Conservation (phyloP, 2,329 filamentous ascomycete species). For the Diplodia intermedia region DNA sequence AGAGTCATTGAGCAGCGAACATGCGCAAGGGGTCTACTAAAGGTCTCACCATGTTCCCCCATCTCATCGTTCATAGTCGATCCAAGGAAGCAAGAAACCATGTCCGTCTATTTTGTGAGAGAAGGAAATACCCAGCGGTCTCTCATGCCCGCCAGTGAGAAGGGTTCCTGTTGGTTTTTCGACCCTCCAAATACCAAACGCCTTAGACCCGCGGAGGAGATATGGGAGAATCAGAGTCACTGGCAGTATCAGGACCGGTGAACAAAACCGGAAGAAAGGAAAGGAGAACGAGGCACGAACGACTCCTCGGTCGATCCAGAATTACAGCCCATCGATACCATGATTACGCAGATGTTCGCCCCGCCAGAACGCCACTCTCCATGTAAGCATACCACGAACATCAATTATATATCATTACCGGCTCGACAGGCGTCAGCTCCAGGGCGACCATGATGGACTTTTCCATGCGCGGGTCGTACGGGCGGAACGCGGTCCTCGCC, state of each 20-base stretch:
- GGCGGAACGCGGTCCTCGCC: slow-evolving; percentile 44
- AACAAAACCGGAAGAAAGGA: background rate
- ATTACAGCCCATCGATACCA: background rate
- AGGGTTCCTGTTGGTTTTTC: background rate
- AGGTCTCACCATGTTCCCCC: background rate
- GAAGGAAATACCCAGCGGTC: background rate
- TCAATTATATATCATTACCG: slow-evolving; percentile 16
- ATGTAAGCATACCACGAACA: background rate
- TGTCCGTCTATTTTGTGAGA: background rate
- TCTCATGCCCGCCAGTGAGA: background rate
- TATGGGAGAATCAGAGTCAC: background rate
- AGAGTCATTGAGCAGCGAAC: background rate
- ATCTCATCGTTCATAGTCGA: background rate
- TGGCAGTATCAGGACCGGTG: background rate
- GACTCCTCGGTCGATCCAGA: background rate
- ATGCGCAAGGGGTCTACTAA: background rate
- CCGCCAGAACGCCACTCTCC: slow-evolving; percentile 1
- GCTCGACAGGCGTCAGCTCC: slow-evolving; percentile 29
- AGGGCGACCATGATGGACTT: slow-evolving; percentile 29
- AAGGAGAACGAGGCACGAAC: background rate
- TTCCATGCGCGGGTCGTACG: slow-evolving; percentile 37
- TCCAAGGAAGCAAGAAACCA: background rate
- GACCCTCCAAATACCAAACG: background rate
- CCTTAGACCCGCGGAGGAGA: background rate
- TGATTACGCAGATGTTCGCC: background rate